A percentile compares a stretch with the other conserved stretches of the same genome.
phyloP scores from a whole-genome alignment of 805 yeast species.

The Ogataea paraovalis region DNA sequence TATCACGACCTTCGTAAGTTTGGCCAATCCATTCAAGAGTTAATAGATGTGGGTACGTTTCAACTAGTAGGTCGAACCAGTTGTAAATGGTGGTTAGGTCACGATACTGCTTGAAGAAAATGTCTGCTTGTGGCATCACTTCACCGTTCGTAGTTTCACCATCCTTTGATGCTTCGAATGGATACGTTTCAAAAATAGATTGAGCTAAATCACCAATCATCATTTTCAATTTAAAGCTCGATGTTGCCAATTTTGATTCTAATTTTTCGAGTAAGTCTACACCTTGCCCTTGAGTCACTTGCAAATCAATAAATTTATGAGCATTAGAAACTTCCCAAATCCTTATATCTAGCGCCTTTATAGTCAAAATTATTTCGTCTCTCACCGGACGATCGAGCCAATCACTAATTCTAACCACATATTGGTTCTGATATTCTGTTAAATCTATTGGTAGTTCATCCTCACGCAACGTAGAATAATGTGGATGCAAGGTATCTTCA shows the following conservation, averaged over 20 bases:
- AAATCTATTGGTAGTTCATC: slow-evolving; percentile 39
- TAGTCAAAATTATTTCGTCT: slow-evolving; percentile 19
- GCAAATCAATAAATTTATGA: slow-evolving; percentile 46
- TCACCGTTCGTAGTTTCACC: slow-evolving; percentile 6
- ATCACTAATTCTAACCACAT: slow-evolving; percentile 40
- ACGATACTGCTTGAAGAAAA: slow-evolving; percentile 69
- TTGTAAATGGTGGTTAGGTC: slow-evolving; percentile 63
- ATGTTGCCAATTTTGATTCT: slow-evolving; percentile 3
- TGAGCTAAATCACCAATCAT: slow-evolving; percentile 57
- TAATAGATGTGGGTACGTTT: slow-evolving; percentile 63
- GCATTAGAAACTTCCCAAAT: slow-evolving; percentile 48
- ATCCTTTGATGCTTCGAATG: slow-evolving; percentile 19
- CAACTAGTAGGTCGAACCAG: slow-evolving; percentile 62
- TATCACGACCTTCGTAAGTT: slow-evolving; percentile 70
- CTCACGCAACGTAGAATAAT: slow-evolving; percentile 29
- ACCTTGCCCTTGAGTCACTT: slow-evolving; percentile 23
- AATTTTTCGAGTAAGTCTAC: slow-evolving; percentile 12
- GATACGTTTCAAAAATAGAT: slow-evolving; percentile 52
- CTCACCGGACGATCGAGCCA: slow-evolving; percentile 24
- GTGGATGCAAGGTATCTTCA: slow-evolving; percentile 16
- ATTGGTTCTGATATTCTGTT: slow-evolving; percentile 36
- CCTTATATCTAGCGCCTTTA: slow-evolving; percentile 23
- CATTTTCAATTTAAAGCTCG: slow-evolving; percentile 31
- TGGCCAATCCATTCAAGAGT: slow-evolving; percentile 64
- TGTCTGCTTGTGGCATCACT: slow-evolving; percentile 32